Conservation (phyloP, 1,284 basidiomycete genomes). For the Fomes fomentarius region DNA sequence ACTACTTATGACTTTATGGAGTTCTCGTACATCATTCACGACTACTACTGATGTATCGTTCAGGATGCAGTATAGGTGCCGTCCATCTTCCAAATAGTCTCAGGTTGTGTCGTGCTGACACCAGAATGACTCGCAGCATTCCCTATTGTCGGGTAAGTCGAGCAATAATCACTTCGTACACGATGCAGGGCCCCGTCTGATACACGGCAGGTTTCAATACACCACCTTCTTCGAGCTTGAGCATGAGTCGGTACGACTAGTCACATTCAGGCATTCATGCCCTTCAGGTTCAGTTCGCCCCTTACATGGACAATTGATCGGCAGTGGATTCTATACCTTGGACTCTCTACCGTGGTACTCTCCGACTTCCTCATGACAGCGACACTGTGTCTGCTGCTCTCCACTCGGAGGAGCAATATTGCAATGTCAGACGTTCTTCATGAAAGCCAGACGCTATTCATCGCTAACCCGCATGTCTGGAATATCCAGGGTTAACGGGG, state of each 20-base stretch:
- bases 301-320: too few species aligned
- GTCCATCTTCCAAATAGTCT: neutral
- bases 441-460: too few species aligned
- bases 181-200: neutral
- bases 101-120: too few species aligned
- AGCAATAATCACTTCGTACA: neutral
- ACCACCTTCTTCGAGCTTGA: neutral
- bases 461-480: too few species aligned
- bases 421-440: too few species aligned
- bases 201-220: neutral
- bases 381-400: constrained; percentile 1
- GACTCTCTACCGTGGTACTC: neutral
- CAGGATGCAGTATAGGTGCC: neutral
- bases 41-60: too few species aligned
- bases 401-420: too few species aligned
- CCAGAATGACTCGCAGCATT: neutral
- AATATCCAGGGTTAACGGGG: too few species aligned
- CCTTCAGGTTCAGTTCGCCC: too few species aligned
- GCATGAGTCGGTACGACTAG: neutral
- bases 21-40: too few species aligned
- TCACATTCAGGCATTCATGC: too few species aligned
- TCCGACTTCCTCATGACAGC: constrained; percentile 5
- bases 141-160: neutral
- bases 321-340: constrained; percentile 10
- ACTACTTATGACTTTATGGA: too few species aligned